These are phyloP conservation scores for Globisporangium viniferum DNA, from an alignment of 352 stramenopile genomes.

Conservation along the genomic window DNA sequence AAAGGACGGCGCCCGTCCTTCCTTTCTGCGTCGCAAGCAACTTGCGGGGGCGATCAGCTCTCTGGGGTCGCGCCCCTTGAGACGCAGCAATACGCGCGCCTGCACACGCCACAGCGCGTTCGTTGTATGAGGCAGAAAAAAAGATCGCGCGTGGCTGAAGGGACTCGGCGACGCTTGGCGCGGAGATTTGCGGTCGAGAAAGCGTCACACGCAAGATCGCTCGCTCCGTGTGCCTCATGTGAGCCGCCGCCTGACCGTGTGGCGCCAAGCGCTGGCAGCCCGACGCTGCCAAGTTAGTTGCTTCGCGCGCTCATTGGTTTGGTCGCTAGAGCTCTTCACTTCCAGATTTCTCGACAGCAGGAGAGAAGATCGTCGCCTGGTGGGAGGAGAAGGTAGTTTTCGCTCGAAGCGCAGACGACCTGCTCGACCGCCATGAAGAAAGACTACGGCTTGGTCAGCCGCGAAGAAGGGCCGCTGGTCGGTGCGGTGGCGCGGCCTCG, in stretches of 20 bases:
- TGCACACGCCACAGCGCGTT: neutral
- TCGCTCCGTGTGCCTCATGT: neutral
- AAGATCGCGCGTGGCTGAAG: slow-evolving; percentile 5
- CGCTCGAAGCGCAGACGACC: neutral
- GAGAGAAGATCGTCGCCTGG: neutral
- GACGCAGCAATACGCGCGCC: neutral
- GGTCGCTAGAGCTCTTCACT: slow-evolving; percentile 1
- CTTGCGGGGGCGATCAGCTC: neutral
- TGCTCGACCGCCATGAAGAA: slow-evolving; percentile 6
- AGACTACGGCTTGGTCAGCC: slow-evolving; percentile 8
- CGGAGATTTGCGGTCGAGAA: neutral
- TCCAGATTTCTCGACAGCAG: slow-evolving; percentile 9
- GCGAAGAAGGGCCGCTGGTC: slow-evolving; percentile 14
- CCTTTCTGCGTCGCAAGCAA: neutral
- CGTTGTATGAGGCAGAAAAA: neutral
- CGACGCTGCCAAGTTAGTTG: too few relatives aligned
- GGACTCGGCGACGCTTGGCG: slow-evolving; percentile 7
- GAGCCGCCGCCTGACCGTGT: neutral
- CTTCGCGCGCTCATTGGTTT: neutral
- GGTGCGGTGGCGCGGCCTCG: neutral
- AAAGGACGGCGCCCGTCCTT: neutral
- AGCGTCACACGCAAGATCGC: slow-evolving; percentile 2
- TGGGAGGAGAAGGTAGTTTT: neutral
- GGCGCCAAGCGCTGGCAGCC: neutral
- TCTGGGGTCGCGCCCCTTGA: neutral